phyloP scores from a whole-genome alignment of 768 basidiomycete genomes.

The Suillus bovinus region DNA sequence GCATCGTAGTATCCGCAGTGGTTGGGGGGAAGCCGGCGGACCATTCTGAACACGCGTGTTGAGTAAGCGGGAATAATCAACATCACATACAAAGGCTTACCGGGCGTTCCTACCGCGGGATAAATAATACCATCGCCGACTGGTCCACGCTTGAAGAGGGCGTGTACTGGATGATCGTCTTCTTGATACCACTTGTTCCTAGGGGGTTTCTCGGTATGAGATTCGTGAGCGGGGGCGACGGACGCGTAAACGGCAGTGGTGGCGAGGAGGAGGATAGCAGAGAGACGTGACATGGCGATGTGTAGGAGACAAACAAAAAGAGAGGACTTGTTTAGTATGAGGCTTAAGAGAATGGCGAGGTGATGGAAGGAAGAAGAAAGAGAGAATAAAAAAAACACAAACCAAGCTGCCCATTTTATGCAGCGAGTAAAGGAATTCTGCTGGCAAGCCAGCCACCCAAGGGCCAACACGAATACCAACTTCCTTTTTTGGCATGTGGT shows the following conservation, averaged over 20 bases:
- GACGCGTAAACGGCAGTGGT: constrained; percentile 22
- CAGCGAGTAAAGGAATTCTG: constrained; percentile 15
- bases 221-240: constrained; percentile 19
- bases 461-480: constrained; percentile 16
- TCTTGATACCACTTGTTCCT: constrained; percentile 60
- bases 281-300: constrained; percentile 27
- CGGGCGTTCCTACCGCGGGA: constrained; percentile 57
- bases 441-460: constrained; percentile 29
- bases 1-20: constrained; percentile 46
- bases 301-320: constrained; percentile 2
- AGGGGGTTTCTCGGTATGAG: constrained; percentile 22
- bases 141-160: constrained; percentile 58
- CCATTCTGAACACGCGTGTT: constrained; percentile 50
- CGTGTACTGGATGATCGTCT: constrained; percentile 57
- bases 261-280: constrained; percentile 28
- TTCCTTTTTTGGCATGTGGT: constrained; percentile 16
- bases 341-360: constrained; percentile 34
- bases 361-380: constrained; percentile 38
- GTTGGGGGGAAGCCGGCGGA: constrained; percentile 53
- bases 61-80: constrained; percentile 2
- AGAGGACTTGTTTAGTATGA: constrained; percentile 1
- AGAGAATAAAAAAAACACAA: constrained; percentile 14
- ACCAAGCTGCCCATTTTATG: constrained; percentile 28
- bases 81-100: constrained; percentile 36
- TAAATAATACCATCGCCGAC: constrained; percentile 48